These are phyloP conservation scores for Mastigamoeba balamuthi DNA, from an alignment of 78 protist species.

Conservation along the genomic window DNA sequence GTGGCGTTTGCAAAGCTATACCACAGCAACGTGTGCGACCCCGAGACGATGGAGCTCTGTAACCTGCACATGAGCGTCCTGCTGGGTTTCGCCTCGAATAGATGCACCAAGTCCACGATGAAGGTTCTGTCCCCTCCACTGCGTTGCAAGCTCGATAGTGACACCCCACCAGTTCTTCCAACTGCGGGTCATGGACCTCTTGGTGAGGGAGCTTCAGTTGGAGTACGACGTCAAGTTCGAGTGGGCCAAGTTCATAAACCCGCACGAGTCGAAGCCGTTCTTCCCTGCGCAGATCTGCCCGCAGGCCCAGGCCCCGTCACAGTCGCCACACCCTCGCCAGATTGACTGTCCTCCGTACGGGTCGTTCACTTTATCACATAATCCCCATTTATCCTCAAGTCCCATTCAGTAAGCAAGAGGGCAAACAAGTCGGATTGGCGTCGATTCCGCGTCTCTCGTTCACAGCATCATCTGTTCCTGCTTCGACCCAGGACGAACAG, in stretches of 20 bases:
- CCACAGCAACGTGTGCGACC: neutral
- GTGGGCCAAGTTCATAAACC: neutral
- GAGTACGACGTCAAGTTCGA: slow-evolving; percentile 43
- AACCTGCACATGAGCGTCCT: neutral
- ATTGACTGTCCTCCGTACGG: neutral
- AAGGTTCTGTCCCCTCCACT: neutral
- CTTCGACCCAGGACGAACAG: too few relatives aligned
- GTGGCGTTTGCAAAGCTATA: neutral
- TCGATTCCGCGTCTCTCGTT: neutral
- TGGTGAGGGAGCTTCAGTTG: slow-evolving; percentile 48
- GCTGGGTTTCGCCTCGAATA: neutral
- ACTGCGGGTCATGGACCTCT: slow-evolving; percentile 49
- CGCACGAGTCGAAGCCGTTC: slow-evolving; percentile 4
- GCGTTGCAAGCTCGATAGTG: neutral
- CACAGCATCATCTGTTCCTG: neutral
- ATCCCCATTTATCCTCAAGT: too few relatives aligned
- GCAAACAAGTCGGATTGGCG: neutral
- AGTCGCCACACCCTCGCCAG: neutral
- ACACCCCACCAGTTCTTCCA: slow-evolving; percentile 53
- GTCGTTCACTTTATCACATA: neutral
- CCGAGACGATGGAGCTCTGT: neutral
- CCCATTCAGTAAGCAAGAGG: neutral
- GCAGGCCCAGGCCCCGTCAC: neutral
- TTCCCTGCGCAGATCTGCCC: neutral
- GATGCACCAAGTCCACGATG: neutral